Conservation (phyloP, 495 filamentous ascomycete species). For the Penicillium flavigenum region DNA sequence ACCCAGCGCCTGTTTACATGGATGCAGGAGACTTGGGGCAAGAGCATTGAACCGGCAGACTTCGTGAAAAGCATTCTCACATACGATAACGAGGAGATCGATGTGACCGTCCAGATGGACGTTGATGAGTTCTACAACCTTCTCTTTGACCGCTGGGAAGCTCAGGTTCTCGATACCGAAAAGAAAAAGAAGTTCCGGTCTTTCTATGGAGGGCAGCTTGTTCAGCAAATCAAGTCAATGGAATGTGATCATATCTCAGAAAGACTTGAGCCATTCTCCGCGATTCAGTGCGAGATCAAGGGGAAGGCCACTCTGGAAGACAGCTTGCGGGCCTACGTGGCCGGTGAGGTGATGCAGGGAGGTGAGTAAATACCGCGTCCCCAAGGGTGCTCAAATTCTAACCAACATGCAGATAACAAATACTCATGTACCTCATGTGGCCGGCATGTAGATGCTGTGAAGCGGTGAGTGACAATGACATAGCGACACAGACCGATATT, state of each 20-base stretch:
- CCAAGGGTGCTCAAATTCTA: slow-evolving; percentile 11
- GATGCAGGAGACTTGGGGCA: slow-evolving; percentile 79
- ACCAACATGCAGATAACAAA: slow-evolving; percentile 71
- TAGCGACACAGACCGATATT: not conserved
- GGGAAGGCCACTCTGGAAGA: slow-evolving; percentile 82
- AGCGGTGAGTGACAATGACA: slow-evolving; percentile 53
- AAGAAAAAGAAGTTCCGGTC: slow-evolving; percentile 75
- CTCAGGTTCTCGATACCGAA: slow-evolving; percentile 65
- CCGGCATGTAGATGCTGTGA: slow-evolving; percentile 90
- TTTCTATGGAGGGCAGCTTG: slow-evolving; percentile 87
- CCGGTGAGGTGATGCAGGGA: slow-evolving; percentile 96
- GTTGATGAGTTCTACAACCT: slow-evolving; percentile 97
- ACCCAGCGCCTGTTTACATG: slow-evolving; percentile 79
- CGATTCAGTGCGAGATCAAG: slow-evolving; percentile 96
- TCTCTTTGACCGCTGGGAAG: slow-evolving; percentile 87
- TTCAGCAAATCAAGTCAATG: slow-evolving; percentile 92
- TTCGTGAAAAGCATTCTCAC: slow-evolving; percentile 76
- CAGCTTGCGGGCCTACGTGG: slow-evolving; percentile 89
- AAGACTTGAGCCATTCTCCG: slow-evolving; percentile 83
- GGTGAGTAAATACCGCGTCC: slow-evolving; percentile 45
- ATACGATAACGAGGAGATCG: slow-evolving; percentile 81
- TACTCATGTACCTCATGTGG: slow-evolving; percentile 94
- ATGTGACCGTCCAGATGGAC: slow-evolving; percentile 91
- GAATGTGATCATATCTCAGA: slow-evolving; percentile 95
- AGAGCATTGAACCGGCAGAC: slow-evolving; percentile 67